phyloP scores from a whole-genome alignment of 371 early-diverging fungal species.

The Mortierella sp. region DNA sequence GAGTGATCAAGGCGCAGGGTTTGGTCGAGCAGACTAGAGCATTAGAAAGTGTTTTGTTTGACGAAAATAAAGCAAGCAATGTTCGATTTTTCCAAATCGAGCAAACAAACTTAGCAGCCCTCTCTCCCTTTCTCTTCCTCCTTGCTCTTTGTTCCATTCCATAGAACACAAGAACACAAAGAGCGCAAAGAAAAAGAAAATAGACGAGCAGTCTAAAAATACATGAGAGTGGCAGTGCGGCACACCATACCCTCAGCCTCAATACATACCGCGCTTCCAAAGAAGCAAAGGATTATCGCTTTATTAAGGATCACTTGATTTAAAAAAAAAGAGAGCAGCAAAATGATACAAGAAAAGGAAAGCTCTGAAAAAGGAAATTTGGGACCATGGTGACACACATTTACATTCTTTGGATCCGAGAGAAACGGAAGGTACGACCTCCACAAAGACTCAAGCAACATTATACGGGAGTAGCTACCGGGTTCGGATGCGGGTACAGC shows the following conservation, averaged over 20 bases:
- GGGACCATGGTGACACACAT: not conserved
- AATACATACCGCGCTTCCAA: not conserved
- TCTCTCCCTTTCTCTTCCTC: not conserved
- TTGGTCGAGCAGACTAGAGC: not conserved
- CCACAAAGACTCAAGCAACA: not conserved
- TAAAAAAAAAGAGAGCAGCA: not conserved
- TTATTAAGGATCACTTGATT: not conserved
- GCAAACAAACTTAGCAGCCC: not conserved
- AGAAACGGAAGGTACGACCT: not conserved
- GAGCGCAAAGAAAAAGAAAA: not conserved
- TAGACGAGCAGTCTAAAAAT: not conserved
- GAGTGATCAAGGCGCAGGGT: constrained; percentile 14
- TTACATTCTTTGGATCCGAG: not conserved
- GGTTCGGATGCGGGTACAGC: not conserved
- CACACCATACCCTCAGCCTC: not conserved
- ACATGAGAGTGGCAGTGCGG: not conserved
- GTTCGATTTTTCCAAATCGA: constrained; percentile 6
- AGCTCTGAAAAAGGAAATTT: not conserved
- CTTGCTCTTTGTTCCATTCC: not conserved
- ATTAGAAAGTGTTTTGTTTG: not conserved
- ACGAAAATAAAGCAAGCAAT: not conserved
- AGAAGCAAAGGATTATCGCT: not conserved
- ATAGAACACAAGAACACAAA: not conserved
- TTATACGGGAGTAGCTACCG: not conserved
- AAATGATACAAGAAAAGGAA: no score